phyloP scores from a whole-genome alignment of 176 grass and related monocot genomes.

The Oryza longistaminata region DNA sequence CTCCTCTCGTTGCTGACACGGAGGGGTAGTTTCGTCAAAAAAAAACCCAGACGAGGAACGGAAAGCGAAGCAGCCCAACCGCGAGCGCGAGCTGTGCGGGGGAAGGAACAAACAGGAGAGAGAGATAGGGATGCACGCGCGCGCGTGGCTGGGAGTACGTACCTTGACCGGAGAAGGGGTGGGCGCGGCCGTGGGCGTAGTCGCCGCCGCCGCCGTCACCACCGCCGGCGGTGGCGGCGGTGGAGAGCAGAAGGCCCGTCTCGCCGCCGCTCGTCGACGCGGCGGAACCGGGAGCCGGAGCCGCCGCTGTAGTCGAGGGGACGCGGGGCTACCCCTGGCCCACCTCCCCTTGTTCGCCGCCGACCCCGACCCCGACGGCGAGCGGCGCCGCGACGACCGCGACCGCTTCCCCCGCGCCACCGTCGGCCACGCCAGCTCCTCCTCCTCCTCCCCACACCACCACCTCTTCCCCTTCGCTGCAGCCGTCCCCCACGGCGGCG shows the following conservation, averaged over 20 bases:
- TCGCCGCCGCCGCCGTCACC: background rate
- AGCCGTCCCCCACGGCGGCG: conserved; percentile 33
- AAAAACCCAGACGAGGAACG: background rate
- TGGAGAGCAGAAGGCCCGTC: conserved; percentile 44
- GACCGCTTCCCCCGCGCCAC: conserved; percentile 49
- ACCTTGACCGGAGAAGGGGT: conserved; percentile 12
- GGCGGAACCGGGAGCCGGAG: conserved; percentile 30
- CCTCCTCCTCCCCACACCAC: background rate
- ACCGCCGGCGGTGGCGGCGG: background rate
- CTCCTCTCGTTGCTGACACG: conserved; percentile 39
- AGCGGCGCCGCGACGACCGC: conserved; percentile 36
- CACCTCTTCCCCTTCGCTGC: background rate
- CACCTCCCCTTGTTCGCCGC: background rate
- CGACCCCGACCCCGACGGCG: conserved; percentile 23
- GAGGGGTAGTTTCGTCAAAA: conserved; percentile 38
- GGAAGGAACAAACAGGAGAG: background rate
- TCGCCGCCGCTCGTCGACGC: conserved; percentile 65
- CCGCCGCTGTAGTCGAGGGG: conserved; percentile 58
- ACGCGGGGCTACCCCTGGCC: conserved; percentile 51
- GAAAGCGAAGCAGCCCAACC: conserved; percentile 15
- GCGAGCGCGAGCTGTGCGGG: background rate
- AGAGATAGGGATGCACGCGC: too few relatives aligned
- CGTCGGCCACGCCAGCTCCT: conserved; percentile 15
- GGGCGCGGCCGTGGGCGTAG: background rate
- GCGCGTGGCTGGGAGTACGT: background rate